Evolutionary conservation across 2,329 filamentous ascomycete species (phyloP).

Genomic region (Xylaria sp.): DNA sequence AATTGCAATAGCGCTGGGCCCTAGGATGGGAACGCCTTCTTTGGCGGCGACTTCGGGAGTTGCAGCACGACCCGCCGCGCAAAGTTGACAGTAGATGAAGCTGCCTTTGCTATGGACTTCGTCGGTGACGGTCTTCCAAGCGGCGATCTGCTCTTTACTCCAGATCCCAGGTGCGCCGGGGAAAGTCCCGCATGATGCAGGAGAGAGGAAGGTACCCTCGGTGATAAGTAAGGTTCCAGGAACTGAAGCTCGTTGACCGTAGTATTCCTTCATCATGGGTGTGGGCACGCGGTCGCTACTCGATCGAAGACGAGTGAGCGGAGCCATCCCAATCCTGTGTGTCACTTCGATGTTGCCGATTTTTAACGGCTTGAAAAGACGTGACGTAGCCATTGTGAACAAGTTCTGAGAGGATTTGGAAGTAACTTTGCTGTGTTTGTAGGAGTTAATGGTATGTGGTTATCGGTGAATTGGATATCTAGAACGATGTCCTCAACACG

Average conservation of each 20-base stretch:
- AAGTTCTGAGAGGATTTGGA: neutral
- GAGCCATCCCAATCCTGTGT: conserved; percentile 54
- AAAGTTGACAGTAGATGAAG: conserved; percentile 69
- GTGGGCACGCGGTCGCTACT: conserved; percentile 54
- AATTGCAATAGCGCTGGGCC: conserved; percentile 49
- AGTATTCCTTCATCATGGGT: conserved; percentile 50
- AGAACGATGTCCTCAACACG: neutral
- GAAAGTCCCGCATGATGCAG: conserved; percentile 57
- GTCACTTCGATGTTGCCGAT: conserved; percentile 43
- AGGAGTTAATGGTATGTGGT: neutral
- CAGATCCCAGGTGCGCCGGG: conserved; percentile 64
- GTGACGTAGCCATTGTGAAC: conserved; percentile 37
- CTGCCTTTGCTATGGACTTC: conserved; percentile 69
- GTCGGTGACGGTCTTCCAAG: conserved; percentile 67
- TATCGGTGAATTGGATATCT: neutral
- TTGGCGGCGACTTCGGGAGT: conserved; percentile 39
- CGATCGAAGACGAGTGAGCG: conserved; percentile 64
- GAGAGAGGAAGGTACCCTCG: conserved; percentile 64
- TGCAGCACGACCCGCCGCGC: conserved; percentile 66
- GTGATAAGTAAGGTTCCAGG: conserved; percentile 61
- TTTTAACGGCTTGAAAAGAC: conserved; percentile 44
- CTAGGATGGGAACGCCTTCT: conserved; percentile 41
- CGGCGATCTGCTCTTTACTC: conserved; percentile 61
- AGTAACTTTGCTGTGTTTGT: neutral
- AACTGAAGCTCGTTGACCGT: conserved; percentile 44